Base-by-base conservation (phyloP, 805 yeast species). In the Cyberlindnera maritima region DNA sequence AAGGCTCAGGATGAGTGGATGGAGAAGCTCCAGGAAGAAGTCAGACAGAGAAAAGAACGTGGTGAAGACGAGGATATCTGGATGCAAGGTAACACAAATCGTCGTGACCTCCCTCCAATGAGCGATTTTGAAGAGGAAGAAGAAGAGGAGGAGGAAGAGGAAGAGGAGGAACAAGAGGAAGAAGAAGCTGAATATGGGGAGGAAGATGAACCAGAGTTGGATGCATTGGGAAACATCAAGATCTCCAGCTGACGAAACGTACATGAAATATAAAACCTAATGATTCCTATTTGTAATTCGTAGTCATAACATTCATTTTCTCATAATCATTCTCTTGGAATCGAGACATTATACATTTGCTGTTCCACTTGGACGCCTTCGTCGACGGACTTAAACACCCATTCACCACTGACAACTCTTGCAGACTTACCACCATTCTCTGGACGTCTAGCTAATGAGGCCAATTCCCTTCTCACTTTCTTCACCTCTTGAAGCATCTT, bases 41-140 rank as follows among this genome's bases (percentile, higher is more conserved):
- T 76, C 17, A 72, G 73, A 52, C 82, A 81, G 42, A 70, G 92
- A 49, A 81, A 82, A 59, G 74, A 71, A 44, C 72, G 71, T 44
- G 72, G 74, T 3, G 70, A 69, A 19, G 75, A 66, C 10, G 80
- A 70, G 15, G 96, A 87, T 64, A 64, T 85, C 5, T 88, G 95
- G 95, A 69, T 77, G 65, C 76, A 80, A 69, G 96, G 96, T 0
- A 87, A 86, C 57, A 83, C 85, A 3, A 88, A 88, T 54, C 78
- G 84, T 53, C 66, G 65, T 29, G 55, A 53, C 31, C 48, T 52
- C 7, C 53, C 53, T 28, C 49, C 54, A 37, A 46, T 59, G 47
- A 41, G 43, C 34, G 55, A 63, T 33, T 62, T 58, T 11, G 68
- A 62, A 6, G 60, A 52, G 2, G 64, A 57, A 11, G 62, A 48